Conservation (phyloP, 2,329 filamentous ascomycete genomes). For the Chrysosporium queenslandicum region DNA sequence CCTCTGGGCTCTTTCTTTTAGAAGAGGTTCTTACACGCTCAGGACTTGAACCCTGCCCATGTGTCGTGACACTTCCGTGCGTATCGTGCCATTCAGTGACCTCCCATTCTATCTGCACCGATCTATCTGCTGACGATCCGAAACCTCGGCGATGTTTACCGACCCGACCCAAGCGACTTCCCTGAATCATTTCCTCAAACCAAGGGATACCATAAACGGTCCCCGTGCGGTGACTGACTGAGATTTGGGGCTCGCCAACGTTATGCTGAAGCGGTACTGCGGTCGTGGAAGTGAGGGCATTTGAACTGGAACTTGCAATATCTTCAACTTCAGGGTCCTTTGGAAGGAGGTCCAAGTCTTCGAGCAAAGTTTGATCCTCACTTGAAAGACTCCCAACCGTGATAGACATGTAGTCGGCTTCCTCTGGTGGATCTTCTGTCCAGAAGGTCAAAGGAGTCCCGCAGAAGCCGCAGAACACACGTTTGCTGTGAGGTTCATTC, state of each 20-base stretch:
- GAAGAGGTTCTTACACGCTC: constrained; percentile 12
- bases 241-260: constrained; percentile 19
- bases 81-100: constrained; percentile 60
- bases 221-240: constrained; percentile 31
- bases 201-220: constrained; percentile 58
- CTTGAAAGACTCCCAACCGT: constrained; percentile 66
- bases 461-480: constrained; percentile 85
- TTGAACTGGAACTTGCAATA: not conserved
- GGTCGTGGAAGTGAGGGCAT: not conserved
- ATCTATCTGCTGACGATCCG: constrained; percentile 53
- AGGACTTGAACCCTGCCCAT: constrained; percentile 1
- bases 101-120: constrained; percentile 68
- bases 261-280: constrained; percentile 15
- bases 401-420: constrained; percentile 69
- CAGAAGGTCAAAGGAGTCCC: constrained; percentile 77
- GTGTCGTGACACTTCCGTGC: constrained; percentile 18
- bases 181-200: constrained; percentile 73
- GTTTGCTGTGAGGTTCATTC: constrained; percentile 50
- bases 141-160: constrained; percentile 50
- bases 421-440: constrained; percentile 60
- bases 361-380: constrained; percentile 61
- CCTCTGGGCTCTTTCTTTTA: constrained; percentile 18
- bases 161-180: constrained; percentile 60
- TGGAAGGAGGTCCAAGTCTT: constrained; percentile 64
- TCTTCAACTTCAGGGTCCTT: constrained; percentile 29